Evolutionary conservation across 1,139 yeast genomes (phyloP).

Genomic region (Pichia sp.): DNA sequence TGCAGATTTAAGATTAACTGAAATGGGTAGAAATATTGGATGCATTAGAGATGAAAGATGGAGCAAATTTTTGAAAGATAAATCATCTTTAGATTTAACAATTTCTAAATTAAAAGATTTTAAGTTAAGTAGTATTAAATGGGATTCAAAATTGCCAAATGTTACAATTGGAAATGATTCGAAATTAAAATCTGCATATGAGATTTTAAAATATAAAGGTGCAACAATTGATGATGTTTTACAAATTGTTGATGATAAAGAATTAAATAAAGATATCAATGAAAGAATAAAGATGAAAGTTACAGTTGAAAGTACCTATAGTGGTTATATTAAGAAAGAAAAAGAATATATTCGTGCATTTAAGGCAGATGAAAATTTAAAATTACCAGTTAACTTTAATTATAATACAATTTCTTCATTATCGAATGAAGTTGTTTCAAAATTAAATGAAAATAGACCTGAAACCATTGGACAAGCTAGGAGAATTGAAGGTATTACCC

Average conservation of each 20-base stretch:
- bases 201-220: constrained; percentile 43
- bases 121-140: constrained; percentile 49
- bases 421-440: constrained; percentile 67
- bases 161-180: constrained; percentile 34
- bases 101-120: constrained; percentile 40
- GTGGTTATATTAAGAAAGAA: constrained; percentile 75
- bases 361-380: constrained; percentile 71
- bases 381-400: constrained; percentile 59
- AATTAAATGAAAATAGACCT: constrained; percentile 74
- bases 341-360: constrained; percentile 66
- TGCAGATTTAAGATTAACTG: constrained; percentile 82
- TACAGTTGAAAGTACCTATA: constrained; percentile 76
- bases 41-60: constrained; percentile 61
- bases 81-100: constrained; percentile 39
- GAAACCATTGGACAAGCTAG: constrained; percentile 92
- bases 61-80: constrained; percentile 42
- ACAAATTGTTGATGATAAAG: constrained; percentile 30
- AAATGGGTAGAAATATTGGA: constrained; percentile 59
- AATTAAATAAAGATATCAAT: constrained; percentile 34
- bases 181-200: constrained; percentile 48
- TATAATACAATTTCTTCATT: constrained; percentile 49
- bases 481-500: constrained; percentile 90
- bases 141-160: constrained; percentile 42
- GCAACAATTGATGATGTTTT: constrained; percentile 30
- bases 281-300: constrained; percentile 53